phyloP scores from a whole-genome alignment of 768 basidiomycete genomes.

The Myochromella boudieri region DNA sequence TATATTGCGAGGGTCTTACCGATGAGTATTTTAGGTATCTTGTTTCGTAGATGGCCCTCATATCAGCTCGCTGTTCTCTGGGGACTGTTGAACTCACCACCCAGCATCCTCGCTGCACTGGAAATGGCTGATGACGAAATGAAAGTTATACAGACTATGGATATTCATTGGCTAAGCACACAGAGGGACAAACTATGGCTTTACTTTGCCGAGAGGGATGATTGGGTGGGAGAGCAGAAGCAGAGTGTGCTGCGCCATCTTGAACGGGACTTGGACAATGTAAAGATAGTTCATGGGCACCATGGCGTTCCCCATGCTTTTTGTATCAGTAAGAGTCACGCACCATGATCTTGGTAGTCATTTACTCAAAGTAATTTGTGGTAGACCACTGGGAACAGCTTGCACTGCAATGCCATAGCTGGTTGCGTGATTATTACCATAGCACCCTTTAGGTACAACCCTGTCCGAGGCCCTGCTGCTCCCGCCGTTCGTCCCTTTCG shows the following conservation, averaged over 20 bases:
- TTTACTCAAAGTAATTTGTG: slow-evolving; percentile 4
- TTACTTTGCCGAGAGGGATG: slow-evolving; percentile 63
- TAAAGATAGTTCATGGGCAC: slow-evolving; percentile 42
- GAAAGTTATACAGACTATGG: slow-evolving; percentile 53
- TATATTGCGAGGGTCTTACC: slow-evolving; percentile 41
- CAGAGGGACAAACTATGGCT: slow-evolving; percentile 41
- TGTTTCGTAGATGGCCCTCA: slow-evolving; percentile 53
- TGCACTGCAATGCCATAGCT: slow-evolving; percentile 41
- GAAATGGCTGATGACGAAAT: slow-evolving; percentile 72
- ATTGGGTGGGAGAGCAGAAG: slow-evolving; percentile 67
- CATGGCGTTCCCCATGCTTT: slow-evolving; percentile 67
- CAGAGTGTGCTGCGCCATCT: slow-evolving; percentile 41
- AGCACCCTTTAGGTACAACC: no score
- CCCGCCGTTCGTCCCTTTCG: no score
- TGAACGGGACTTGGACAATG: slow-evolving; percentile 28
- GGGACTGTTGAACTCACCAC: slow-evolving; percentile 50
- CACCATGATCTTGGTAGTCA: neutral
- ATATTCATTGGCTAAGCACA: slow-evolving; percentile 41
- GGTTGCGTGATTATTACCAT: no score
- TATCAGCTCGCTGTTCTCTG: slow-evolving; percentile 45
- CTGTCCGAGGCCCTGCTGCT: no score
- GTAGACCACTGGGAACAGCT: slow-evolving; percentile 53
- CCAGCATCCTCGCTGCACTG: slow-evolving; percentile 51
- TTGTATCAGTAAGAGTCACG: slow-evolving; percentile 57
- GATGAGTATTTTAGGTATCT: slow-evolving; percentile 31